phyloP scores from a whole-genome alignment of 306 rosid genomes.

The Argentina anserina region DNA sequence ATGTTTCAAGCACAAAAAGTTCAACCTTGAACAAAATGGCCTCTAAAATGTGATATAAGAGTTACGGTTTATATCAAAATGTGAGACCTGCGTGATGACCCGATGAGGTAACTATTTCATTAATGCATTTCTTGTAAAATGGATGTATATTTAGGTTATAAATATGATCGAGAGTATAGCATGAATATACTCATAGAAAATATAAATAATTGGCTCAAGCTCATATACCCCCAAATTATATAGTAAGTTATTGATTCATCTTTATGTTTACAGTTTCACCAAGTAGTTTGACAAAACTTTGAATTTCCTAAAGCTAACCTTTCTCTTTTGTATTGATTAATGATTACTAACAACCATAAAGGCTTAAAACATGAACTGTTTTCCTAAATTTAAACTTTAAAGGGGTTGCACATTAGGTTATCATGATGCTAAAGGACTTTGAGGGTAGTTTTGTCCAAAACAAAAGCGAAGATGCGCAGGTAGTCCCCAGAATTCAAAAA shows the following conservation, averaged over 20 bases:
- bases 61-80: no score
- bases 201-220: no score
- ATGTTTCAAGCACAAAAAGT: background rate
- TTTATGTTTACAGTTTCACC: background rate
- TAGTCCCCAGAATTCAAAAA: constrained; percentile 10
- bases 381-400: no score
- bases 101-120: no score
- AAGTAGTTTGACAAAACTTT: no score
- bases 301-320: background rate
- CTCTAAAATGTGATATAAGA: background rate
- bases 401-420: background rate
- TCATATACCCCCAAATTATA: no score
- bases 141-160: no score
- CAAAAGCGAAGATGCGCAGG: background rate
- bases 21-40: background rate
- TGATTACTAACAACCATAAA: background rate
- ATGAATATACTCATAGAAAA: no score
- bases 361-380: background rate
- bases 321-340: background rate
- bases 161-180: no score
- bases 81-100: background rate
- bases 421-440: background rate
- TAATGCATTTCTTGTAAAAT: no score
- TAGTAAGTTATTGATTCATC: no score
- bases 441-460: constrained; percentile 5